A percentile compares a stretch with the other conserved stretches of the same genome.
phyloP scores from a whole-genome alignment of 2,329 filamentous ascomycete genomes.

The Tolypocladium tundrense region DNA sequence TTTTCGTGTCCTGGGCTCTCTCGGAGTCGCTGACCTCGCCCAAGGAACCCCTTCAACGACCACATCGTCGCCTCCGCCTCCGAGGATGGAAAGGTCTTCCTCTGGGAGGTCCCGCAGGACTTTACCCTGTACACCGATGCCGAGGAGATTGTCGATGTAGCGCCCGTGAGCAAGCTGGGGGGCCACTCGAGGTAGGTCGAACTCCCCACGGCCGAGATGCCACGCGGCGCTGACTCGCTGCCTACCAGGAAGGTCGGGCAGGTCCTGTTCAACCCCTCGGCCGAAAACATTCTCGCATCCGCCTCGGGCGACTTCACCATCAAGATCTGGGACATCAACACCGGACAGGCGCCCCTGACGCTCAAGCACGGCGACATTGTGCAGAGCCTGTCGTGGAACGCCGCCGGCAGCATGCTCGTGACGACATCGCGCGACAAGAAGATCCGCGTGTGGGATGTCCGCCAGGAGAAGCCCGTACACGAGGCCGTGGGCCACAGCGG shows the following conservation, averaged over 20 bases:
- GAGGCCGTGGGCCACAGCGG: conserved; percentile 79
- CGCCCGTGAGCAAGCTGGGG: conserved; percentile 68
- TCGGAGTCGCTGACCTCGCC: conserved; percentile 8
- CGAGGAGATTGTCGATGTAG: conserved; percentile 73
- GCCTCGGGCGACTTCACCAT: conserved; percentile 90
- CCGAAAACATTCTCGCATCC: conserved; percentile 89
- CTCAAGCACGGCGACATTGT: conserved; percentile 87
- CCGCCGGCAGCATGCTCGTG: conserved; percentile 72
- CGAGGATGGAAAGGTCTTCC: conserved; percentile 92
- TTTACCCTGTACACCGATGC: conserved; percentile 79
- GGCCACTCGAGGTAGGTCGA: conserved; percentile 70
- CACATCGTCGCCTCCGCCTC: conserved; percentile 84
- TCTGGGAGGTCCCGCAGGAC: conserved; percentile 87
- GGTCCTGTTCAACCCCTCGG: conserved; percentile 93
- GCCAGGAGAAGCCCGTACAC: conserved; percentile 79
- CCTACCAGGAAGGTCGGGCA: conserved; percentile 80
- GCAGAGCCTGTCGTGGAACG: conserved; percentile 93
- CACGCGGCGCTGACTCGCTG: not conserved
- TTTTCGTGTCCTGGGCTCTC: conserved; percentile 3
- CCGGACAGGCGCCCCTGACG: conserved; percentile 62
- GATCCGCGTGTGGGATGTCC: conserved; percentile 91
- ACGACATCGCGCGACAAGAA: conserved; percentile 98
- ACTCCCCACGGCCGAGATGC: not conserved
- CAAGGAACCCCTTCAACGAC: conserved; percentile 93
- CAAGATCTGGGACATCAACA: conserved; percentile 90